Percentiles rank a stretch among this genome's conserved stretches.
Evolutionary conservation across 2,329 filamentous ascomycete species (phyloP).

Genomic region (Monosporascus cannonballus): DNA sequence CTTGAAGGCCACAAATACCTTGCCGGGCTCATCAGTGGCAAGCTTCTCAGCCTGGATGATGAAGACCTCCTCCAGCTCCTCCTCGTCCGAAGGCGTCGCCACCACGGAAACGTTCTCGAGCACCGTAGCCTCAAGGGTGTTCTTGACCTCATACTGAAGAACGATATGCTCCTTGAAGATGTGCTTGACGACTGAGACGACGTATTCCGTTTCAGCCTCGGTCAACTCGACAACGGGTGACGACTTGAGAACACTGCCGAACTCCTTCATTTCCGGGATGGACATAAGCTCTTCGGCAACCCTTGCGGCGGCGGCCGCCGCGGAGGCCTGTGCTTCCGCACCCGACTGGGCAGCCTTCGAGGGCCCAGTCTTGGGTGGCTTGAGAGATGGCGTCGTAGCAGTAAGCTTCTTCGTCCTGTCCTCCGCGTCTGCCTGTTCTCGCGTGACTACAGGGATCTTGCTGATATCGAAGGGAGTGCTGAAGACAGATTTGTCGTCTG

Average conservation of each 20-base stretch:
- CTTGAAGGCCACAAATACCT: constrained; percentile 92
- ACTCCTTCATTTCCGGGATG: constrained; percentile 86
- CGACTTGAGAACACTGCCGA: constrained; percentile 88
- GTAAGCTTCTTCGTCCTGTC: constrained; percentile 97
- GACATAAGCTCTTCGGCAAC: constrained; percentile 81
- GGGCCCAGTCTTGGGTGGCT: constrained; percentile 78
- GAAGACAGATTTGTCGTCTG: constrained; percentile 82
- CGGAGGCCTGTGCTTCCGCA: constrained; percentile 69
- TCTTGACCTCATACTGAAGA: constrained; percentile 95
- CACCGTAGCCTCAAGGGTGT: constrained; percentile 86
- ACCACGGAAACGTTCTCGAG: constrained; percentile 84
- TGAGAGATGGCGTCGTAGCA: constrained; percentile 84
- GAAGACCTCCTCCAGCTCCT: constrained; percentile 84
- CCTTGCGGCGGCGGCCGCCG: constrained; percentile 76
- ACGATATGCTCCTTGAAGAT: constrained; percentile 97
- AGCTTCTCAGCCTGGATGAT: constrained; percentile 85
- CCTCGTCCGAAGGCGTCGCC: constrained; percentile 73
- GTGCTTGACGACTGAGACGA: constrained; percentile 90
- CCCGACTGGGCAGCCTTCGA: constrained; percentile 64
- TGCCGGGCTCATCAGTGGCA: constrained; percentile 77
- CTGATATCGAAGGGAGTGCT: constrained; percentile 82
- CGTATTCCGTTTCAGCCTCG: constrained; percentile 95
- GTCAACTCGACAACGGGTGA: constrained; percentile 82
- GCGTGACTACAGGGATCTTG: constrained; percentile 85
- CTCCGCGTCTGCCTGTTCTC: constrained; percentile 92